Evolutionary conservation across 2,329 filamentous ascomycete genomes (phyloP).

Genomic region (Penicillium sp.): DNA sequence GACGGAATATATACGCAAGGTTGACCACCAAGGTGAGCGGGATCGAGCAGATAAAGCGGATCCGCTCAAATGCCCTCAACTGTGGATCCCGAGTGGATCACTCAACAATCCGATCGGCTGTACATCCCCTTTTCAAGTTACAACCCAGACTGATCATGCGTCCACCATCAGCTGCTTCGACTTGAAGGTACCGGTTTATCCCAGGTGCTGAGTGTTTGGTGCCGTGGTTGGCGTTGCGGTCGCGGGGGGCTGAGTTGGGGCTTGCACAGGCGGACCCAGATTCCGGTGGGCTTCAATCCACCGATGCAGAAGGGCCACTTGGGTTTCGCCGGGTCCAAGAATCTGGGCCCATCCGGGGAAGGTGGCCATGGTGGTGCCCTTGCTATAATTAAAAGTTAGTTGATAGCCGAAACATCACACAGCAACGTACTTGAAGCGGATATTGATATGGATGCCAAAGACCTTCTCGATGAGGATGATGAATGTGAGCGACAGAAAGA

Average conservation of each 20-base stretch:
- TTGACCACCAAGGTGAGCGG: conserved; percentile 22
- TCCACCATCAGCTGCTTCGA: not conserved
- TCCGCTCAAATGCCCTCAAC: conserved; percentile 7
- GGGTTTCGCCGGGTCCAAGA: conserved; percentile 1
- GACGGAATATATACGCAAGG: conserved; percentile 14
- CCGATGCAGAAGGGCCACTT: not conserved
- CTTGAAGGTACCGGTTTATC: not conserved
- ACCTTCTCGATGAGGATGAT: conserved; percentile 3
- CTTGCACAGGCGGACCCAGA: not conserved
- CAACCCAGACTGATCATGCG: not conserved
- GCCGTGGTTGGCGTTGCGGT: not conserved
- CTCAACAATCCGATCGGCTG: not conserved
- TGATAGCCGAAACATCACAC: not conserved
- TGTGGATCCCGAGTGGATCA: not conserved
- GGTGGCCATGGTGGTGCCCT: not conserved
- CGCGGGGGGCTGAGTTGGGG: not conserved
- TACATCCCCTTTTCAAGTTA: not conserved
- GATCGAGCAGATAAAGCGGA: conserved; percentile 26
- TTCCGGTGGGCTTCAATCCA: conserved; percentile 1
- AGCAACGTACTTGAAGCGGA: not conserved
- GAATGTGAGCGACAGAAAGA: conserved; percentile 1
- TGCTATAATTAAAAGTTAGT: not conserved
- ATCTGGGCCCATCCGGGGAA: conserved; percentile 2
- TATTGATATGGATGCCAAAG: not conserved
- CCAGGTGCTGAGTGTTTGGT: not conserved